Percentiles rank a stretch among this genome's conserved stretches.
phyloP scores from a whole-genome alignment of 116 monocot genomes.

The Posidonia oceanica region DNA sequence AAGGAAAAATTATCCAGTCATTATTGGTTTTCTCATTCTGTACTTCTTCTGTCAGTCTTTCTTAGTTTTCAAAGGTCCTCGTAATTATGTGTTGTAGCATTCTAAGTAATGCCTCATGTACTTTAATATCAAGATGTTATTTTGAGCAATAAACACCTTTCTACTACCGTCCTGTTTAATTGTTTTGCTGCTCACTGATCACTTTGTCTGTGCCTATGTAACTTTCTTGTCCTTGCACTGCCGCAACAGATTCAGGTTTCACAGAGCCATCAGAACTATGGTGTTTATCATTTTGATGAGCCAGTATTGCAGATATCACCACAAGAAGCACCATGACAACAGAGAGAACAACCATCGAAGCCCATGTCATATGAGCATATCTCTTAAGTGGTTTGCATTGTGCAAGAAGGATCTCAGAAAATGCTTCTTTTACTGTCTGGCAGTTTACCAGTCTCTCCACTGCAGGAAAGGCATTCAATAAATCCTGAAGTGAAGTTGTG shows the following conservation, averaged over 20 bases:
- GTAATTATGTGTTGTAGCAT: too few species aligned
- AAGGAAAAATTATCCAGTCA: neutral
- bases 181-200: too few species aligned
- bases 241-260: neutral
- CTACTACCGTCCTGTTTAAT: too few species aligned
- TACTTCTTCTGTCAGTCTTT: neutral
- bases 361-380: constrained; percentile 50
- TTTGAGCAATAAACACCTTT: too few species aligned
- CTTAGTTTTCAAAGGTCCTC: too few species aligned
- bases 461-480: constrained; percentile 58
- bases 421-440: constrained; percentile 64
- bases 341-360: constrained; percentile 32
- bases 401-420: constrained; percentile 51
- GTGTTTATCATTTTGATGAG: neutral
- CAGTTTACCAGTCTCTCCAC: constrained; percentile 63
- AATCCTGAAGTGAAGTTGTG: constrained; percentile 54
- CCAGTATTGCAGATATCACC: constrained; percentile 19
- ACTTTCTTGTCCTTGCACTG: too few species aligned
- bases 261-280: constrained; percentile 13
- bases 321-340: constrained; percentile 39
- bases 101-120: too few species aligned
- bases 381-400: constrained; percentile 65
- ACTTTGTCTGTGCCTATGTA: too few species aligned
- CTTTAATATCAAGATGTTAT: too few species aligned
- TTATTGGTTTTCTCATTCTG: neutral